Evolutionary conservation across 768 basidiomycete species (phyloP), one percentile per base, ranked within the genome.

Genomic region (Tylopilus felleus): DNA sequence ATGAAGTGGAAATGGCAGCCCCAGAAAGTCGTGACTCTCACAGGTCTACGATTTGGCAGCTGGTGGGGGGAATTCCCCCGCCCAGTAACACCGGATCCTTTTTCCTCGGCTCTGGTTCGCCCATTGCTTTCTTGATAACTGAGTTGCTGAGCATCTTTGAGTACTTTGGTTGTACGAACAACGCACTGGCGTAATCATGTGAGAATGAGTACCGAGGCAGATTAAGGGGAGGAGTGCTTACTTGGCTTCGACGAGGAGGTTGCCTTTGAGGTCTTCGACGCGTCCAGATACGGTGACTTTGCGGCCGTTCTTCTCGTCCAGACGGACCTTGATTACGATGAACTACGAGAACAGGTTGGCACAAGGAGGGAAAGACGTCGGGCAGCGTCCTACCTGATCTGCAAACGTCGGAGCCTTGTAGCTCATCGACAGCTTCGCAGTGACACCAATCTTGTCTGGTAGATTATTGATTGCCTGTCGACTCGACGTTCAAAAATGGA

Each of bases 401-500:
- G 95, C 95, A 49, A 80, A 82, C 2, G 92, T 93, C 0, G 96
- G 96, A 2, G 91, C 88, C 49, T 81, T 84, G 72, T 94, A 99
- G 62, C 85, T 84, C 46, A 98, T 69, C 5, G 78, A 77, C 40
- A 99, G 76, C 40, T 82, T 88, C 2, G 95, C 96, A 0, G 96
- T 99, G 12, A 98, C 95, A 17, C 91, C 96, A 39, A 98, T 85
- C 65, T 89, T 86, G 21, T 90, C 86, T 0, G 94, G 93, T 0
- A 98, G 74, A 65, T 93, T 92, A 46, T 79, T 77, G 39, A 95
- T 80, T 12, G 96, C 93, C 93, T 96, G 22, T 31, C 50, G 10
- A 28, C 36, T 36, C 12, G 27, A 51, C 31, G 7, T 29, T 56
- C 48, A 63, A 49, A 55, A 31, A n/a, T 51, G 36, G 12, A 49